These are phyloP conservation scores for Holtermanniella nyarrowii DNA, from an alignment of 768 basidiomycete genomes.

Conservation along the genomic window DNA sequence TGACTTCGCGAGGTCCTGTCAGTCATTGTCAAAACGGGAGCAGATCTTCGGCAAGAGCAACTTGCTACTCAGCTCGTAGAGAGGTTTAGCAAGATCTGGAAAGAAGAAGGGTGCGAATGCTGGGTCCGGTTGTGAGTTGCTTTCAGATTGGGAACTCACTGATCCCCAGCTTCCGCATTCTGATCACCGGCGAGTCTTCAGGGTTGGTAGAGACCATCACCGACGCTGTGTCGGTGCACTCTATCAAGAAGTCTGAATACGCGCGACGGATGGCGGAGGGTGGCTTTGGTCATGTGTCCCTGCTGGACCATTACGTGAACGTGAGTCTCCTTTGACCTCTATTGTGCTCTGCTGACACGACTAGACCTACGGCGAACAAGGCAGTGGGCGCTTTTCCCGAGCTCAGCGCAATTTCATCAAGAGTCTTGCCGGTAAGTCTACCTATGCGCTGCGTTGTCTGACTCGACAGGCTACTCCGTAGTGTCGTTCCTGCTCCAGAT, in stretches of 20 bases:
- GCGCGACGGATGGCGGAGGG: slow-evolving; percentile 74
- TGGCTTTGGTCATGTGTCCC: slow-evolving; percentile 70
- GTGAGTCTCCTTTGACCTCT: slow-evolving; percentile 45
- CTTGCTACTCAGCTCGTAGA: slow-evolving; percentile 87
- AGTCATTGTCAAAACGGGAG: slow-evolving; percentile 97
- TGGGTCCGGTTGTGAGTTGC: slow-evolving; percentile 74
- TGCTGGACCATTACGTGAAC: slow-evolving; percentile 83
- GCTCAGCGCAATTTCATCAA: slow-evolving; percentile 92
- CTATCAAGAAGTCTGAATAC: slow-evolving; percentile 98
- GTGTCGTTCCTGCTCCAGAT: slow-evolving; percentile 95
- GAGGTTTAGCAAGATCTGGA: slow-evolving; percentile 89
- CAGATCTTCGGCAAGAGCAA: slow-evolving; percentile 92
- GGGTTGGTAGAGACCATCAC: slow-evolving; percentile 97
- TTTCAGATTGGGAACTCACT: background rate
- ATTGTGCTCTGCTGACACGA: background rate
- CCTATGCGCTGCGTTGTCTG: background rate
- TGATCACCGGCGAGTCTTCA: slow-evolving; percentile 85
- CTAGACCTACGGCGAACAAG: slow-evolving; percentile 81
- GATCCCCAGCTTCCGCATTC: slow-evolving; percentile 70
- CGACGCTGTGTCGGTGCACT: slow-evolving; percentile 95
- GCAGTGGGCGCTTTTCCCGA: slow-evolving; percentile 72
- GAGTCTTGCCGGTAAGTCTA: slow-evolving; percentile 64
- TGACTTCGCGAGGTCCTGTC: slow-evolving; percentile 68
- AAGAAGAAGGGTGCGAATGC: slow-evolving; percentile 79
- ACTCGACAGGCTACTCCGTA: slow-evolving; percentile 67